phyloP scores from a whole-genome alignment of 257 asterid genomes.

The Linaria vulgaris region DNA sequence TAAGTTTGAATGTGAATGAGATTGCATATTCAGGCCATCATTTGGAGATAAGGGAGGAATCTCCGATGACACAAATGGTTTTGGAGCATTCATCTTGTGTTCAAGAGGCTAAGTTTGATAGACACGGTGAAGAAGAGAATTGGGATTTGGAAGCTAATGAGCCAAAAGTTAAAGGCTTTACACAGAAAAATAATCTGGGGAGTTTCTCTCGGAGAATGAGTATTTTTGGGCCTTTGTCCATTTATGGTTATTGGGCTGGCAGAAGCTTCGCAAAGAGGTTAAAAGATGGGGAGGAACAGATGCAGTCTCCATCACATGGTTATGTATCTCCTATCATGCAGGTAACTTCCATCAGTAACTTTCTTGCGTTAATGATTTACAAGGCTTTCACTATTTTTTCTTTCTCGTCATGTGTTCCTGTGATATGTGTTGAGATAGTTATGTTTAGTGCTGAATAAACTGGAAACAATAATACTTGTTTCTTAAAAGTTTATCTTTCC shows the following conservation, averaged over 20 bases:
- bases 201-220: constrained; percentile 23
- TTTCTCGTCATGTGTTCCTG: background rate
- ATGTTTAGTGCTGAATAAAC: background rate
- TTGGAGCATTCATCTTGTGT: constrained; percentile 29
- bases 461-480: background rate
- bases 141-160: constrained; percentile 45
- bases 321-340: constrained; percentile 25
- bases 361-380: constrained; percentile 4
- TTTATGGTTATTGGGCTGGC: constrained; percentile 22
- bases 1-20: constrained; percentile 22
- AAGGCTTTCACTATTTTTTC: background rate
- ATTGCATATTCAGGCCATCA: constrained; percentile 18
- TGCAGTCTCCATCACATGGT: constrained; percentile 16
- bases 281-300: constrained; percentile 47
- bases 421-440: constrained; percentile 12
- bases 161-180: constrained; percentile 19
- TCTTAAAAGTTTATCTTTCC: background rate
- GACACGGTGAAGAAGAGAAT: constrained; percentile 25
- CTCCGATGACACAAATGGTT: constrained; percentile 13
- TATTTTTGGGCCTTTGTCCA: constrained; percentile 24
- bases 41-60: constrained; percentile 22
- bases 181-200: constrained; percentile 28
- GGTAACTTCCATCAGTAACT: constrained; percentile 23
- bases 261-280: constrained; percentile 45
- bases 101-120: constrained; percentile 25